Percentiles rank a stretch among this genome's conserved stretches.
phyloP scores from a whole-genome alignment of 805 yeast genomes.

The Wickerhamia fluorescens region DNA sequence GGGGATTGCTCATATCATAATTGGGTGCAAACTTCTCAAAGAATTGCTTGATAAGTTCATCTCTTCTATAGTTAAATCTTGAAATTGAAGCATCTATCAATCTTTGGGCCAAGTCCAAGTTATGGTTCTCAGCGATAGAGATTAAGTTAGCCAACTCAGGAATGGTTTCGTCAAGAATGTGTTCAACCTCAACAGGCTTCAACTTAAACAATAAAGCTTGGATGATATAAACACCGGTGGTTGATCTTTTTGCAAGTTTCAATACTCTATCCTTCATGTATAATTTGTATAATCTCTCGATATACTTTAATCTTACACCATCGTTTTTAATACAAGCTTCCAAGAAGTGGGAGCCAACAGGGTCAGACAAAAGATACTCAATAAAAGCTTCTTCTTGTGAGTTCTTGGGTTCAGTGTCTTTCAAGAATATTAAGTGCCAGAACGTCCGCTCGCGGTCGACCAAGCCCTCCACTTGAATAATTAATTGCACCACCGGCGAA shows the following conservation, averaged over 20 bases:
- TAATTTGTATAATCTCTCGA: constrained; percentile 59
- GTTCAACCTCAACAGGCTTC: constrained; percentile 55
- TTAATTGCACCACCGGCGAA: constrained; percentile 79
- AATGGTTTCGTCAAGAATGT: constrained; percentile 54
- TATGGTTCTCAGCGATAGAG: constrained; percentile 44
- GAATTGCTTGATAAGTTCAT: constrained; percentile 46
- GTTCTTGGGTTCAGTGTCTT: constrained; percentile 44
- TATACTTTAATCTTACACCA: constrained; percentile 53
- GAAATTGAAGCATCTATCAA: constrained; percentile 59
- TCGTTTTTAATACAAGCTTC: constrained; percentile 63
- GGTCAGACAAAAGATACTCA: constrained; percentile 74
- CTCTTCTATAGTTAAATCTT: constrained; percentile 52
- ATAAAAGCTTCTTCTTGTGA: constrained; percentile 70
- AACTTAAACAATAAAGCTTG: constrained; percentile 62
- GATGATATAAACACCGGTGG: constrained; percentile 77
- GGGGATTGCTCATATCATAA: constrained; percentile 17
- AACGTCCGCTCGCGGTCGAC: constrained; percentile 66
- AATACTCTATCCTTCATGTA: constrained; percentile 72
- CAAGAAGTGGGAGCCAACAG: constrained; percentile 91
- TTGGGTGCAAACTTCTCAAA: constrained; percentile 37
- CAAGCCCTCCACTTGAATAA: constrained; percentile 74
- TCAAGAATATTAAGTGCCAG: constrained; percentile 58
- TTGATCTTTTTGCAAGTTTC: constrained; percentile 71
- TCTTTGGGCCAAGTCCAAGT: constrained; percentile 61
- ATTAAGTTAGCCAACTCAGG: constrained; percentile 59